Conservation (phyloP, 768 basidiomycete genomes). For the Rhodosporidiobolus odoratus region DNA sequence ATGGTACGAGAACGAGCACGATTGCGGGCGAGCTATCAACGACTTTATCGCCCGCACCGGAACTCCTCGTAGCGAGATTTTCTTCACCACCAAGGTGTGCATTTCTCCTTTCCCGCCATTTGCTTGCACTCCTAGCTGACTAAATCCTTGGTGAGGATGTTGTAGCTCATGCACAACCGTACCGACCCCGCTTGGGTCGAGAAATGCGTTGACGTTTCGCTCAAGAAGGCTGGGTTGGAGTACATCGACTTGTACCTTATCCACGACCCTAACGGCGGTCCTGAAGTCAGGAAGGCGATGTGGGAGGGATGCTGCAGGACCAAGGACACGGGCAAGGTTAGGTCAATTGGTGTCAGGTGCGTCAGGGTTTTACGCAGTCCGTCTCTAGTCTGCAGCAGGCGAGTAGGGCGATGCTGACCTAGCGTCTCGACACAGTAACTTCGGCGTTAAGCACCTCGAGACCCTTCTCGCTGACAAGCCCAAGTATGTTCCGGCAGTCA, state of each 20-base stretch:
- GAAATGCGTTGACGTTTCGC: constrained; percentile 55
- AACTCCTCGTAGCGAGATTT: constrained; percentile 58
- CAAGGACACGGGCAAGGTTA: constrained; percentile 58
- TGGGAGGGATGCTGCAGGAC: constrained; percentile 65
- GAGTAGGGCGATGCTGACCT: neutral
- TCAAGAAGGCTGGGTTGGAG: constrained; percentile 56
- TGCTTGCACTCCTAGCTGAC: neutral
- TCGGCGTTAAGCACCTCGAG: constrained; percentile 40
- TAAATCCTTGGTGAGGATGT: no score
- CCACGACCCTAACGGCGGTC: constrained; percentile 63
- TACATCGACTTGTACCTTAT: constrained; percentile 67
- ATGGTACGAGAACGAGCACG: constrained; percentile 61
- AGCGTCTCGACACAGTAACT: constrained; percentile 21
- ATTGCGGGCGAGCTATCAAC: constrained; percentile 59
- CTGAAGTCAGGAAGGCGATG: constrained; percentile 56
- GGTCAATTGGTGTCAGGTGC: constrained; percentile 59
- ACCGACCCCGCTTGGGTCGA: constrained; percentile 50
- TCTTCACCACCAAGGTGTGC: constrained; percentile 60
- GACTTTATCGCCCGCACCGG: constrained; percentile 53
- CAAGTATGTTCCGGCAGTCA: constrained; percentile 55
- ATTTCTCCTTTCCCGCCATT: constrained; percentile 48
- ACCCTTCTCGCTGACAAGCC: constrained; percentile 37
- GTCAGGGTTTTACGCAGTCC: neutral
- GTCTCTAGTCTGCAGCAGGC: neutral
- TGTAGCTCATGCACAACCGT: constrained; percentile 48